Percentiles rank a stretch among this genome's conserved stretches.
Conservation (phyloP, 208 protist genomes). For the Crithidia thermophila region DNA sequence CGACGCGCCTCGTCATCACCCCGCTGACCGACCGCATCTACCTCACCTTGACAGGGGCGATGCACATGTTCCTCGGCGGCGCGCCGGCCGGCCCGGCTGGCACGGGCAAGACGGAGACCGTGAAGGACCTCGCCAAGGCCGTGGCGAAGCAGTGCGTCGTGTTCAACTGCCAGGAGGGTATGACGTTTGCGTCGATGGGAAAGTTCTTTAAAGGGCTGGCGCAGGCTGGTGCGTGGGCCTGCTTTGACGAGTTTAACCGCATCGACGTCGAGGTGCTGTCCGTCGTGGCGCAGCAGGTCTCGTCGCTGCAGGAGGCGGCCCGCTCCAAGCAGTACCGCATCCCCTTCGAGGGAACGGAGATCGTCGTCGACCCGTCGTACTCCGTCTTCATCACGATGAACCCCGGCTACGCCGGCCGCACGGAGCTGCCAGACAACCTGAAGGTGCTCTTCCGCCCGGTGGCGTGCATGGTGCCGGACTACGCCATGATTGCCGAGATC, state of each 20-base stretch:
- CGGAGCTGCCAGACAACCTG: conserved; percentile 98
- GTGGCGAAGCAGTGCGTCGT: conserved; percentile 98
- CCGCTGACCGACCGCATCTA: conserved; percentile 97
- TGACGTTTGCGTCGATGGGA: conserved; percentile 96
- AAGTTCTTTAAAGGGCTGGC: conserved; percentile 98
- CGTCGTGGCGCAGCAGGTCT: conserved; percentile 97
- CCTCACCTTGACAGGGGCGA: conserved; percentile 95
- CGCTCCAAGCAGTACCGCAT: conserved; percentile 83
- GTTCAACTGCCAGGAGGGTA: conserved; percentile 98
- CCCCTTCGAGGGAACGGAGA: conserved; percentile 95
- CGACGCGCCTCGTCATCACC: conserved; percentile 96
- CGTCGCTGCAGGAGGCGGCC: conserved; percentile 93
- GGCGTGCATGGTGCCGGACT: conserved; percentile 99
- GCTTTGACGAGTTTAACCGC: conserved; percentile 99
- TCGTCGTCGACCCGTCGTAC: conserved; percentile 93
- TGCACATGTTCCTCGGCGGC: conserved; percentile 96
- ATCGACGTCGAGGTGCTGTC: conserved; percentile 98
- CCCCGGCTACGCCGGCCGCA: conserved; percentile 98
- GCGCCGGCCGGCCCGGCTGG: conserved; percentile 93
- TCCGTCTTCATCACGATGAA: conserved; percentile 99
- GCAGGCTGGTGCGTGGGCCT: conserved; percentile 96
- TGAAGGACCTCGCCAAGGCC: conserved; percentile 98
- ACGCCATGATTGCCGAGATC: conserved; percentile 99
- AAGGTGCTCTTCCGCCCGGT: conserved; percentile 97
- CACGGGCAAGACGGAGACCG: conserved; percentile 98